These are phyloP conservation scores for Akanthomyces uredinophilus DNA, from an alignment of 2,329 filamentous ascomycete genomes.

Conservation along the genomic window DNA sequence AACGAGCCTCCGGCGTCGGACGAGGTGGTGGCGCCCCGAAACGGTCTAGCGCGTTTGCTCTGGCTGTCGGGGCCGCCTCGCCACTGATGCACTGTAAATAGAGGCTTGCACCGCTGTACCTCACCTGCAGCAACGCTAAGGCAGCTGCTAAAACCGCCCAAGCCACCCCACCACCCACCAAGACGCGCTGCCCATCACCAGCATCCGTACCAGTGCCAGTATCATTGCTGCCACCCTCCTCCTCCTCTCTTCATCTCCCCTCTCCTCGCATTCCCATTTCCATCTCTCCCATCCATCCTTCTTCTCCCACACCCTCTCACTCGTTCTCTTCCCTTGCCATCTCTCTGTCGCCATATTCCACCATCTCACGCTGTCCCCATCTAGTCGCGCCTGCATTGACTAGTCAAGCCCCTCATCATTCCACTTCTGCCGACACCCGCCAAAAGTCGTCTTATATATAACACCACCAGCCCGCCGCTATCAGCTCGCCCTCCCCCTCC, in stretches of 20 bases:
- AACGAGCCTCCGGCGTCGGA: background rate
- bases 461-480: background rate
- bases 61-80: background rate
- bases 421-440: constrained; percentile 5
- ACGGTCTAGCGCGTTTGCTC: background rate
- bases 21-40: background rate
- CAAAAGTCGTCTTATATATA: constrained; percentile 7
- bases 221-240: background rate
- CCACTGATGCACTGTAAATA: background rate
- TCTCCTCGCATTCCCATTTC: background rate
- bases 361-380: background rate
- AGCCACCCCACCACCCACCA: background rate
- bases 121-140: background rate
- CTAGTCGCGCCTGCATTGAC: background rate
- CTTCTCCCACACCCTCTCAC: background rate
- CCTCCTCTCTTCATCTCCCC: background rate
- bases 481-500: background rate
- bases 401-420: background rate
- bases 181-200: background rate
- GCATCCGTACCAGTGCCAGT: background rate
- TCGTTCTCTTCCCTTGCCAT: background rate
- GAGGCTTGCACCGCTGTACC: background rate
- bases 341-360: background rate
- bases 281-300: background rate
- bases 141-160: background rate